phyloP scores from a whole-genome alignment of 2,329 filamentous ascomycete species.

The Xylariaceae sp. region DNA sequence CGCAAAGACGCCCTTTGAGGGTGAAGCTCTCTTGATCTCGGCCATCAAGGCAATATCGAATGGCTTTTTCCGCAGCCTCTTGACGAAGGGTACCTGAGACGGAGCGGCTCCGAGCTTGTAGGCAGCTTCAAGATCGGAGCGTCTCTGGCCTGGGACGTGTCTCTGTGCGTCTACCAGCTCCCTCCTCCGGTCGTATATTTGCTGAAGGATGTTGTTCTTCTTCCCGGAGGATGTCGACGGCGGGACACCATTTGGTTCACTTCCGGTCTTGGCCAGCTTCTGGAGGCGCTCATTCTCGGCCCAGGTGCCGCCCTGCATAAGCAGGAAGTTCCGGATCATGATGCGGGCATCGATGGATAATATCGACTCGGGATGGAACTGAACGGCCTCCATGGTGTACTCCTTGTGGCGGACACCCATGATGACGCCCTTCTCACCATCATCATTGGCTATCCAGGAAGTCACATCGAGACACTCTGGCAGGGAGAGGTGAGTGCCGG shows the following conservation, averaged over 20 bases:
- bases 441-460: slow-evolving; percentile 75
- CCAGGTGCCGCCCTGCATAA: slow-evolving; percentile 87
- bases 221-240: slow-evolving; percentile 35
- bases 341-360: slow-evolving; percentile 78
- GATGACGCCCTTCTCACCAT: slow-evolving; percentile 77
- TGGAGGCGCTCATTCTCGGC: slow-evolving; percentile 61
- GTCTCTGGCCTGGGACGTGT: slow-evolving; percentile 73
- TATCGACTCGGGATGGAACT: slow-evolving; percentile 97
- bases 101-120: slow-evolving; percentile 81
- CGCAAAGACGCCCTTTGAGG: slow-evolving; percentile 91
- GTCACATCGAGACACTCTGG: slow-evolving; percentile 82
- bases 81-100: slow-evolving; percentile 71
- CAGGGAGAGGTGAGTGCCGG: slow-evolving; percentile 80
- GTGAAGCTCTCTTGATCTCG: slow-evolving; percentile 93
- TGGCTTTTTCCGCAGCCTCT: slow-evolving; percentile 70
- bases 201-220: slow-evolving; percentile 80
- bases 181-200: slow-evolving; percentile 79
- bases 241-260: slow-evolving; percentile 15
- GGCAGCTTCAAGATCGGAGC: slow-evolving; percentile 74
- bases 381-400: slow-evolving; percentile 86
- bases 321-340: slow-evolving; percentile 91
- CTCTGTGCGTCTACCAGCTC: slow-evolving; percentile 74
- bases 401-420: slow-evolving; percentile 96
- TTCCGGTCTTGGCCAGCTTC: slow-evolving; percentile 28
- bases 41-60: slow-evolving; percentile 92